Percentiles rank a stretch among this genome's conserved stretches.
These are phyloP conservation scores for Rhamnella rubrinervis DNA, from an alignment of 331 rosid species.

Conservation along the genomic window DNA sequence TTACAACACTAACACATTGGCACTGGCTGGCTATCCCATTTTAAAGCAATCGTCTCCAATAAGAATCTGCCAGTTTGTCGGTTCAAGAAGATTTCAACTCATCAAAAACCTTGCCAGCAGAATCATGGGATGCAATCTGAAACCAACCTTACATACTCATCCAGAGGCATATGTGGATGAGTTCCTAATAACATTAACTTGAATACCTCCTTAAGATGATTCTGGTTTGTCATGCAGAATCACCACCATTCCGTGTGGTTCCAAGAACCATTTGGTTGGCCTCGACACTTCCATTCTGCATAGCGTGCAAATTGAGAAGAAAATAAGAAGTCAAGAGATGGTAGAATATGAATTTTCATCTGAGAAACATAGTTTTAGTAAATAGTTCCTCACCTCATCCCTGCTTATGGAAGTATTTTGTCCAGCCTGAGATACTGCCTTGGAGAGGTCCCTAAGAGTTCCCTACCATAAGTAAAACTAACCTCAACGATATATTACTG, in stretches of 20 bases:
- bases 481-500: neutral
- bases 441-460: slow-evolving; percentile 65
- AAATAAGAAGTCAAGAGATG: slow-evolving; percentile 2
- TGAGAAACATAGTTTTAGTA: neutral
- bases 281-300: slow-evolving; percentile 43
- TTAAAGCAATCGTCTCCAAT: too few relatives aligned
- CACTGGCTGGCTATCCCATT: too few relatives aligned
- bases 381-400: slow-evolving; percentile 38
- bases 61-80: too few relatives aligned
- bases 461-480: slow-evolving; percentile 37
- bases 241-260: slow-evolving; percentile 27
- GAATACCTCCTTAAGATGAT: neutral
- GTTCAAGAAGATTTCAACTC: neutral
- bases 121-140: neutral
- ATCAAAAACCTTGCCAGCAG: neutral
- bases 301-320: slow-evolving; percentile 5
- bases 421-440: slow-evolving; percentile 40
- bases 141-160: neutral
- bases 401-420: slow-evolving; percentile 42
- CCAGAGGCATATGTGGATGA: neutral
- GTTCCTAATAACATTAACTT: neutral
- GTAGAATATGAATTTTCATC: neutral
- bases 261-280: slow-evolving; percentile 31
- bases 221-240: slow-evolving; percentile 18
- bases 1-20: too few relatives aligned